phyloP scores from a whole-genome alignment of 345 rosid genomes.

The sweet orange (Citrus sinensis) region DVS_A1.0 CM039167.1:13397001-13397500 shows the following conservation, averaged over 20 bases:
- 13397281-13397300: neutral
- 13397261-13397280: neutral
- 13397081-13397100: neutral
- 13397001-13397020: neutral
- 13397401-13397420: too few species aligned
- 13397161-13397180: too few species aligned
- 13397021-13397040: neutral
- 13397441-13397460: too few species aligned
- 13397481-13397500: too few species aligned
- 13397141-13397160: neutral
- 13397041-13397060: neutral
- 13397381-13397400: too few species aligned
- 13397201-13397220: neutral
- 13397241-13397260: neutral
- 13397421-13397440: too few species aligned
- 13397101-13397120: neutral
- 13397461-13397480: too few species aligned
- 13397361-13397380: too few species aligned
- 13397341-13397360: too few species aligned
- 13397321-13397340: too few species aligned
- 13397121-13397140: neutral
- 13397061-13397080: neutral
- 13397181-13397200: neutral
- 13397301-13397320: neutral
- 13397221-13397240: neutral